Evolutionary conservation across 805 yeast species (phyloP), one percentile per base, ranked within the genome.

Genomic region (Metschnikowia vanudenii): DNA sequence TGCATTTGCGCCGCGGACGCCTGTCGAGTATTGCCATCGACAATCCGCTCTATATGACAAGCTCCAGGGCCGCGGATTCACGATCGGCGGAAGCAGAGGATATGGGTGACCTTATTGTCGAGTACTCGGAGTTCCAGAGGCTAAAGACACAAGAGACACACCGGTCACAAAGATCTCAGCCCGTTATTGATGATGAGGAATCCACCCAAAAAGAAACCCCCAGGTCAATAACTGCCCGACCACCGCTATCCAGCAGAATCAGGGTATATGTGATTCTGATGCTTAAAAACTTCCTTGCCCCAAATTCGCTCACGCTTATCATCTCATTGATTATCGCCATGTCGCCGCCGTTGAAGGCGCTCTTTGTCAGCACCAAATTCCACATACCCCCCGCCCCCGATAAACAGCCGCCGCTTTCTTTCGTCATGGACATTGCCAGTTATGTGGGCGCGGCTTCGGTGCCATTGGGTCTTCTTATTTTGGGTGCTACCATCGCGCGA

Each of bases 401-500:
- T 64, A 73, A 75, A 1, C 72, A 74, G 46, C 97, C 97, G 0
- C 91, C 95, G 0, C 71, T 92, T 26, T 88, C 88, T 30, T 91
- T 91, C 53, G 46, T 91, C 4, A 86, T 92, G 81, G 96, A 92
- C 60, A 80, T 84, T 53, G 74, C 92, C 0, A 61, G 79, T 2
- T 92, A 92, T 60, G 70, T 92, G 7, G 96, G 96, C 0, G 81
- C 81, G 22, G 97, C 97, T 0, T 81, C 87, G 41, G 96, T 92
- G 29, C 98, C 97, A 1, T 65, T 88, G 47, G 98, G 97, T 0
- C 69, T 92, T 50, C 62, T 88, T 37, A 60, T 92, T 48, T 65
- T 92, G 24, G 98, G 98, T 1, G 96, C 92, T 14, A 89, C 96
- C 1, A 80, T 92, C 35, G 86, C 96, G 1, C 70, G 97, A 39